phyloP scores from a whole-genome alignment of 108 stramenopile species.

The Pseudonitzschia pungens region DNA sequence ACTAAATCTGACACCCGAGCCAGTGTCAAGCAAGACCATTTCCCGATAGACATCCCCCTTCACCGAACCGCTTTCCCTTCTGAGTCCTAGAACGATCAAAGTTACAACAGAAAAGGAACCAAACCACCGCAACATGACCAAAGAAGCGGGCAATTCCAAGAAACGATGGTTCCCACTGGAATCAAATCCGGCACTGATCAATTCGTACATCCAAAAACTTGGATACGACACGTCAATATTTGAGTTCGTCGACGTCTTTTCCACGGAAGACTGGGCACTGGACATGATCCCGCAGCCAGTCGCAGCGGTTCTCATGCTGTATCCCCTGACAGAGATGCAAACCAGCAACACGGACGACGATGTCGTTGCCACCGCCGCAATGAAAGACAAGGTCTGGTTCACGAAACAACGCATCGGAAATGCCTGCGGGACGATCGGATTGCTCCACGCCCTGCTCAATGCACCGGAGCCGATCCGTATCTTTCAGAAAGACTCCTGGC shows the following conservation, averaged over 20 bases:
- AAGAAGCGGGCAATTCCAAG: background rate
- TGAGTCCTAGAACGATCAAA: too few relatives aligned
- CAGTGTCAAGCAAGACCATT: too few relatives aligned
- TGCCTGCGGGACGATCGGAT: conserved; percentile 83
- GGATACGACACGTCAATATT: conserved; percentile 70
- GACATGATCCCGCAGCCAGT: conserved; percentile 78
- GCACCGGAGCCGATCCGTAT: conserved; percentile 31
- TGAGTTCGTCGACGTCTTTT: conserved; percentile 74
- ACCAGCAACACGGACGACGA: conserved; percentile 22
- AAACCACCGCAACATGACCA: background rate
- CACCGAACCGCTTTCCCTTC: too few relatives aligned
- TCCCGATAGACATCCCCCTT: too few relatives aligned
- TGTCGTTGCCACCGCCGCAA: conserved; percentile 9
- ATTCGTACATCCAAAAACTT: conserved; percentile 71
- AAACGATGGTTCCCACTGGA: conserved; percentile 70
- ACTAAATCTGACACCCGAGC: too few relatives aligned
- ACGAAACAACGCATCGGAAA: conserved; percentile 78
- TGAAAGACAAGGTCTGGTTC: conserved; percentile 53
- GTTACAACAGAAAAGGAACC: too few relatives aligned
- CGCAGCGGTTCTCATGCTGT: conserved; percentile 63
- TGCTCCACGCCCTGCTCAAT: conserved; percentile 72
- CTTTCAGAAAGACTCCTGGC: conserved; percentile 53
- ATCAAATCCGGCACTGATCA: conserved; percentile 84
- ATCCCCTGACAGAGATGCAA: conserved; percentile 58
- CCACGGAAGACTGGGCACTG: conserved; percentile 77